These are phyloP conservation scores for Plasmodium gonderi DNA, from an alignment of 169 alveolate genomes.

Conservation along the genomic window DNA sequence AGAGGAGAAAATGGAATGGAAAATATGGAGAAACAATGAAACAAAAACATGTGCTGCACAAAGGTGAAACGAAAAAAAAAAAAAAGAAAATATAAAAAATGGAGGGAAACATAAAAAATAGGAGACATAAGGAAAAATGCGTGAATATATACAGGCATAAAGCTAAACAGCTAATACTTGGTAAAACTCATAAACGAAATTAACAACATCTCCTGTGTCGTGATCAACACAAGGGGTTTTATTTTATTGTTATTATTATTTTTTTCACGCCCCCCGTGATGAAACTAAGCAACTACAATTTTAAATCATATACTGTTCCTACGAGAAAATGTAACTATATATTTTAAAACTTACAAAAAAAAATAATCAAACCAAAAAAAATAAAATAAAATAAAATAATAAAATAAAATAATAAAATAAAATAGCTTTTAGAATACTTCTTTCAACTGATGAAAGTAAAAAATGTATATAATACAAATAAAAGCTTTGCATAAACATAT, in stretches of 20 bases:
- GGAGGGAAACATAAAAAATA: background rate
- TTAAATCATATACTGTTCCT: slow-evolving; percentile 8
- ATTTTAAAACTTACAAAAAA: background rate
- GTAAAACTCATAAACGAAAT: background rate
- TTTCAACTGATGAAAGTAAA: background rate
- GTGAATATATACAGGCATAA: background rate
- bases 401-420: background rate
- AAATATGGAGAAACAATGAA: background rate
- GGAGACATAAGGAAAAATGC: background rate
- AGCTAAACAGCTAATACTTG: background rate
- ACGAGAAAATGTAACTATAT: background rate
- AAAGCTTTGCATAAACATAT: background rate
- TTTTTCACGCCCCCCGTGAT: background rate
- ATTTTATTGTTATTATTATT: background rate
- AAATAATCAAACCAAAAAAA: background rate
- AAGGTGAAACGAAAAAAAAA: too few species aligned
- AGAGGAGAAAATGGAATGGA: background rate
- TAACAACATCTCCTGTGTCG: background rate
- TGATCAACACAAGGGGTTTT: background rate
- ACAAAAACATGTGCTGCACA: too few species aligned
- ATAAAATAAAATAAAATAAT: background rate
- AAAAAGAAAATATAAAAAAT: background rate
- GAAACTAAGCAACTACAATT: background rate
- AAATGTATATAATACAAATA: background rate
- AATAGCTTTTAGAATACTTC: background rate